These are phyloP conservation scores for Magnolia sinica DNA, from an alignment of 164 flowering plant genomes.

Conservation along the genomic window DNA sequence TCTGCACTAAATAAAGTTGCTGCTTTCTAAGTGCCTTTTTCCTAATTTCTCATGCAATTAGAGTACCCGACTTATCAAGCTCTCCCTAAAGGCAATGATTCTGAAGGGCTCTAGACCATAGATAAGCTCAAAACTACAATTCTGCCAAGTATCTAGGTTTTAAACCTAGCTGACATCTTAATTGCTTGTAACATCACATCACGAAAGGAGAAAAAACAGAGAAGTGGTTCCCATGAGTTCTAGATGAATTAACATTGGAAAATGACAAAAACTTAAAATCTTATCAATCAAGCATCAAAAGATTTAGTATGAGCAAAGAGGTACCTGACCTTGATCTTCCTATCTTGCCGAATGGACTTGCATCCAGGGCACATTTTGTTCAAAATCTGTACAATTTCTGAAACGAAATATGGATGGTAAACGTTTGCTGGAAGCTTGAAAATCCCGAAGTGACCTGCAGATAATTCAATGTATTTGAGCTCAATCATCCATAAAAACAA, in stretches of 20 bases:
- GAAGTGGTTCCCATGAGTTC: not conserved
- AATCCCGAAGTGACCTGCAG: slow-evolving; percentile 80
- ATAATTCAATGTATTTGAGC: not conserved
- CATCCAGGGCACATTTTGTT: slow-evolving; percentile 86
- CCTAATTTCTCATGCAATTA: no score
- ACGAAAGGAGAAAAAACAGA: not conserved
- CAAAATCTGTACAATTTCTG: slow-evolving; percentile 57
- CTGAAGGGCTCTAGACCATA: not conserved
- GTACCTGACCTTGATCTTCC: slow-evolving; percentile 58
- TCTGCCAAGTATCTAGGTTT: not conserved
- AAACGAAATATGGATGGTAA: slow-evolving; percentile 60
- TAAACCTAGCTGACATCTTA: no score
- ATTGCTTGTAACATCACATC: no score
- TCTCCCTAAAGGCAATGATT: not conserved
- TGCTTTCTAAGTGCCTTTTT: no score
- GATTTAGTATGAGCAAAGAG: slow-evolving; percentile 21
- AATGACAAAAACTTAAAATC: not conserved
- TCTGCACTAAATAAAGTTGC: no score
- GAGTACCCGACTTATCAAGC: no score
- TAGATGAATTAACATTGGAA: not conserved
- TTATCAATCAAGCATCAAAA: not conserved
- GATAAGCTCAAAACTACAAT: not conserved
- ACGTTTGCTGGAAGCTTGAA: slow-evolving; percentile 54
- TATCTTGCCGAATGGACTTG: slow-evolving; percentile 40
- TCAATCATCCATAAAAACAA: not conserved